Evolutionary conservation across 305 asterid genomes (phyloP).

Genomic region (Rubia peregrina): DNA sequence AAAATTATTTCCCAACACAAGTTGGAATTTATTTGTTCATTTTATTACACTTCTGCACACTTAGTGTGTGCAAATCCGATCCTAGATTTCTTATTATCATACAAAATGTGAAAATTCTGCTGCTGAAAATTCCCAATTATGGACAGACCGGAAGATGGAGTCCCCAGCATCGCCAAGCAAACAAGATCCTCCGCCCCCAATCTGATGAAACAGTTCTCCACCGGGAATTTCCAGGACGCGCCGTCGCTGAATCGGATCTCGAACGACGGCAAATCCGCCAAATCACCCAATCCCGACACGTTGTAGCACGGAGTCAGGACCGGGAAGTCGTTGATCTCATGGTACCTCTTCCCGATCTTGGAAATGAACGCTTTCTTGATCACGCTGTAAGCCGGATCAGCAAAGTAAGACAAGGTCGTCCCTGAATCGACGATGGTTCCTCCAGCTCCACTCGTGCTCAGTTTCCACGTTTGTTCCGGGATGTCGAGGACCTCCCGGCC

Average conservation of each 20-base stretch:
- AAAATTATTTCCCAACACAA: constrained; percentile 44
- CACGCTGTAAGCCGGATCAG: constrained; percentile 63
- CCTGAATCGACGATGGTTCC: constrained; percentile 92
- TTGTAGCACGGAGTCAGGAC: constrained; percentile 77
- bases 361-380: constrained; percentile 52
- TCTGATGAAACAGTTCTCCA: constrained; percentile 66
- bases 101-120: constrained; percentile 78
- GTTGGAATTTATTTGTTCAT: not conserved
- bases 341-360: constrained; percentile 41
- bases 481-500: constrained; percentile 64
- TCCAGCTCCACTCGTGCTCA: constrained; percentile 59
- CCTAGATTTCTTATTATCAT: constrained; percentile 67
- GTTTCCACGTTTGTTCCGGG: constrained; percentile 58
- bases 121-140: constrained; percentile 94
- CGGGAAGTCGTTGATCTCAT: constrained; percentile 51
- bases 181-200: constrained; percentile 65
- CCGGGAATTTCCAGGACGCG: constrained; percentile 81
- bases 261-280: constrained; percentile 43
- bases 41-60: constrained; percentile 49
- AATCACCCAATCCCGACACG: constrained; percentile 42
- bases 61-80: constrained; percentile 71
- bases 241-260: constrained; percentile 71
- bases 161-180: constrained; percentile 79
- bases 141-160: constrained; percentile 57
- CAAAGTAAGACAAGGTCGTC: constrained; percentile 72